phyloP scores from a whole-genome alignment of 2,329 filamentous ascomycete species.

The Hypoxylon sp. region DNA sequence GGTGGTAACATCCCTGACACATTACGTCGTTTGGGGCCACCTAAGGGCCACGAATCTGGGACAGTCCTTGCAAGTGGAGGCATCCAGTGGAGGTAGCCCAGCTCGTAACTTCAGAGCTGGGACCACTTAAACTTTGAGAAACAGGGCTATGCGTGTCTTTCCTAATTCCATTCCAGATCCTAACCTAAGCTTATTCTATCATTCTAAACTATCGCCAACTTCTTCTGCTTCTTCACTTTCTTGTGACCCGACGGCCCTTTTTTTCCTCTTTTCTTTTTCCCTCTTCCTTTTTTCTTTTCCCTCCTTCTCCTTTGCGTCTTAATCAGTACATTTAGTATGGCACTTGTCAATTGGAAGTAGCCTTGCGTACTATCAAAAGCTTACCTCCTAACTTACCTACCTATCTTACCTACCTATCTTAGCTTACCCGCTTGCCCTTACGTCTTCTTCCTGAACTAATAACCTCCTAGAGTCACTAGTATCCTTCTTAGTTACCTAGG shows the following conservation, averaged over 20 bases:
- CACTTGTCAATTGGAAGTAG: constrained; percentile 31
- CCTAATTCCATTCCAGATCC: constrained; percentile 10
- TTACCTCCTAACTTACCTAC: constrained; percentile 23
- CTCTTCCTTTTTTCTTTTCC: constrained; percentile 28
- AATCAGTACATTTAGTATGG: constrained; percentile 32
- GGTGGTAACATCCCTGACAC: constrained; percentile 23
- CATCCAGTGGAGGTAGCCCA: constrained; percentile 17
- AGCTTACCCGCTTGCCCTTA: constrained; percentile 23
- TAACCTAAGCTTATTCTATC: constrained; percentile 32
- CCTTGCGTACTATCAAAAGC: constrained; percentile 38
- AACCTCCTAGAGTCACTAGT: constrained; percentile 19
- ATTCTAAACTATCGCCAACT: constrained; percentile 30
- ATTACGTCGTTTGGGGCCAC: constrained; percentile 37
- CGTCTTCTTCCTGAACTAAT: constrained; percentile 29
- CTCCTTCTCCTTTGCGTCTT: constrained; percentile 30
- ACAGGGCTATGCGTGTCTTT: constrained; percentile 32
- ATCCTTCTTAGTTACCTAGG: constrained; percentile 20
- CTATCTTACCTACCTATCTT: no score
- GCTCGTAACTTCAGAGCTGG: constrained; percentile 13
- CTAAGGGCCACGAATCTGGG: constrained; percentile 28
- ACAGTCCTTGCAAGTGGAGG: constrained; percentile 1
- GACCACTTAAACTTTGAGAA: constrained; percentile 30
- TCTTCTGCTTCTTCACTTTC: constrained; percentile 22
- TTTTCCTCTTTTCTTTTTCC: constrained; percentile 35
- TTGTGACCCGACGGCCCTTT: constrained; percentile 28